A percentile compares a stretch with the other conserved stretches of the same genome.
Conservation (phyloP, 345 rosid genomes). For the Sonneratia alba region DNA sequence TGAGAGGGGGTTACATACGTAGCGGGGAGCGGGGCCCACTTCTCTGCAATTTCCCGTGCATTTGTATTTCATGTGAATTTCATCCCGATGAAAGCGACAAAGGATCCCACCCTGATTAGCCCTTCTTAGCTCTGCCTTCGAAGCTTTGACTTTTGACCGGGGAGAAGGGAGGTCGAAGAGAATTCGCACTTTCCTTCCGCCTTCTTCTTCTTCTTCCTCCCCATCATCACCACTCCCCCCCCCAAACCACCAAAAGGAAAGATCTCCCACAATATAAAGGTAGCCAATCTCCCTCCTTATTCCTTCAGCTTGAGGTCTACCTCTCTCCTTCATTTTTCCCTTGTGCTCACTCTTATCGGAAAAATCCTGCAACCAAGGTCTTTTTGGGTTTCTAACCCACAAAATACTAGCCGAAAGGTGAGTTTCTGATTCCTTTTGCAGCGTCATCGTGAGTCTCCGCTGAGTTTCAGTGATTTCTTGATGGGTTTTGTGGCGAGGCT, state of each 20-base stretch:
- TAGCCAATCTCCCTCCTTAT: slow-evolving; percentile 6
- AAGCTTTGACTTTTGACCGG: slow-evolving; percentile 57
- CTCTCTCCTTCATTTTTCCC: background rate
- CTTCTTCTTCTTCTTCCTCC: slow-evolving; percentile 24
- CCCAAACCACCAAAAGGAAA: background rate
- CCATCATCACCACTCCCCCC: background rate
- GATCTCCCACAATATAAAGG: slow-evolving; percentile 11
- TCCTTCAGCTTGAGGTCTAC: background rate
- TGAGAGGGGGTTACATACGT: too few relatives aligned
- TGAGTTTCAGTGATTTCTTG: too few relatives aligned
- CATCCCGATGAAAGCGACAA: background rate
- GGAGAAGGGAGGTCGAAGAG: slow-evolving; percentile 29
- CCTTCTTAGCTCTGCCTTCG: slow-evolving; percentile 12
- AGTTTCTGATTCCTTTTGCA: background rate
- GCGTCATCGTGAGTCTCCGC: background rate
- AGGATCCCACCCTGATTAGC: too few relatives aligned
- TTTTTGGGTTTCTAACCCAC: background rate
- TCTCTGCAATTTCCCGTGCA: slow-evolving; percentile 4
- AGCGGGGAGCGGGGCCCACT: background rate
- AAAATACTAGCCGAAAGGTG: background rate
- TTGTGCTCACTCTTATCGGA: background rate
- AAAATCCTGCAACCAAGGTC: background rate
- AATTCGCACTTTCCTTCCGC: slow-evolving; percentile 58
- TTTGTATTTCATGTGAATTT: slow-evolving; percentile 11
- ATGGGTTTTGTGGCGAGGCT: too few relatives aligned